These are phyloP conservation scores for Anethum foeniculum DNA, from an alignment of 140 eudicot species.

Conservation along the genomic window DNA sequence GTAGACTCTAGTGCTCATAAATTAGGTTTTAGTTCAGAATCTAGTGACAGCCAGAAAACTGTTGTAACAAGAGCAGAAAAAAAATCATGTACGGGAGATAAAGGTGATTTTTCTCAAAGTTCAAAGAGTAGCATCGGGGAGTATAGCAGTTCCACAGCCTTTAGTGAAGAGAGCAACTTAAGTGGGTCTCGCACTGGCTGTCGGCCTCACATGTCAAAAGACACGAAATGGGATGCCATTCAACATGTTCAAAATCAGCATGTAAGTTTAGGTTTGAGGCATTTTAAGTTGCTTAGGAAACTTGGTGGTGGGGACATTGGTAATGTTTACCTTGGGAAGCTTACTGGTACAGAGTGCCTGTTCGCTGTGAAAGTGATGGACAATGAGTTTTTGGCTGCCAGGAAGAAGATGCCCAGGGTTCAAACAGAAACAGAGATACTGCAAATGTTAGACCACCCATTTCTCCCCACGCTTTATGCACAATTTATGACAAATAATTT, in stretches of 20 bases:
- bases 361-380: conserved; percentile 84
- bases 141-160: conserved; percentile 66
- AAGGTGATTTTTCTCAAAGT: conserved; percentile 77
- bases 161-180: conserved; percentile 60
- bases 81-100: conserved; percentile 43
- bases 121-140: conserved; percentile 82
- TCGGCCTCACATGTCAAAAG: conserved; percentile 93
- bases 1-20: conserved; percentile 17
- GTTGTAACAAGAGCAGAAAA: conserved; percentile 24
- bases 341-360: conserved; percentile 42
- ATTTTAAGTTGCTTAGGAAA: conserved; percentile 62
- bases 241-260: conserved; percentile 36
- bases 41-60: conserved; percentile 15
- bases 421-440: conserved; percentile 78
- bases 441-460: conserved; percentile 87
- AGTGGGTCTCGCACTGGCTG: conserved; percentile 46
- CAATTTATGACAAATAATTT: conserved; percentile 59
- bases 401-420: conserved; percentile 65
- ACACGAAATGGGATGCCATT: conserved; percentile 75
- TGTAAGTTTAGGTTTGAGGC: conserved; percentile 47
- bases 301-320: conserved; percentile 90
- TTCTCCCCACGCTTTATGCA: conserved; percentile 81
- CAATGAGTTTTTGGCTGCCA: conserved; percentile 47
- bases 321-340: conserved; percentile 69
- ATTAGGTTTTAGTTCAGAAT: conserved; percentile 15